phyloP scores from a whole-genome alignment of 257 asterid species.

The Misopates orontium region DNA sequence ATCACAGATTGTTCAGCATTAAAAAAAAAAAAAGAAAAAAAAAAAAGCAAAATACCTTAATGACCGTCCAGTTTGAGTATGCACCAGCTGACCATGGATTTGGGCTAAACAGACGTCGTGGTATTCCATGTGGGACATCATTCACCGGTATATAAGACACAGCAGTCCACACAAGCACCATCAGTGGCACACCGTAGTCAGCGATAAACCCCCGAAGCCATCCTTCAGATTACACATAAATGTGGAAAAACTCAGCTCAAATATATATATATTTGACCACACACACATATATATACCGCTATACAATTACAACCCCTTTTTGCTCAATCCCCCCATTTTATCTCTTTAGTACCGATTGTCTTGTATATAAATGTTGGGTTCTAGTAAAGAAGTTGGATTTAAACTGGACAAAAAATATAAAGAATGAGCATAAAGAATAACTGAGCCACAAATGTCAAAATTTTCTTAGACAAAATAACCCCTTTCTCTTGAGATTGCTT shows the following conservation, averaged over 20 bases:
- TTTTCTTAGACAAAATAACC: too few species aligned
- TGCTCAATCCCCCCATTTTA: too few species aligned
- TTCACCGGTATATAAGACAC: slow-evolving; percentile 74
- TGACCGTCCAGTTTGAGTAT: slow-evolving; percentile 89
- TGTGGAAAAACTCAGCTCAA: slow-evolving; percentile 26
- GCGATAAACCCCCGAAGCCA: slow-evolving; percentile 90
- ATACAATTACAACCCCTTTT: too few species aligned
- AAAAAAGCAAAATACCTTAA: slow-evolving; percentile 56
- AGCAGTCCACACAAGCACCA: slow-evolving; percentile 95
- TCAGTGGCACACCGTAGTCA: slow-evolving; percentile 93
- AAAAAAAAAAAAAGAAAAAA: slow-evolving; percentile 2
- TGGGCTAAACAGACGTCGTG: slow-evolving; percentile 94
- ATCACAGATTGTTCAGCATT: slow-evolving; percentile 1
- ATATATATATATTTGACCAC: too few species aligned
- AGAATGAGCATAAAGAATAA: too few species aligned
- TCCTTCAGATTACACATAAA: slow-evolving; percentile 44
- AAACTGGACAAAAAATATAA: not conserved
- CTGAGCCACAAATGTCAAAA: too few species aligned
- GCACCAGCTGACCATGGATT: slow-evolving; percentile 99
- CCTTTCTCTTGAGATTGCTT: not conserved
- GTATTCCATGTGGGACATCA: slow-evolving; percentile 80
- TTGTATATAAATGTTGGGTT: too few species aligned
- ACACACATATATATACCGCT: too few species aligned
- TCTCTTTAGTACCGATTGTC: too few species aligned
- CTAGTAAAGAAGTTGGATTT: too few species aligned